These are phyloP conservation scores for Globisporangium carolinianum DNA, from an alignment of 352 stramenopile genomes.

Conservation along the genomic window DNA sequence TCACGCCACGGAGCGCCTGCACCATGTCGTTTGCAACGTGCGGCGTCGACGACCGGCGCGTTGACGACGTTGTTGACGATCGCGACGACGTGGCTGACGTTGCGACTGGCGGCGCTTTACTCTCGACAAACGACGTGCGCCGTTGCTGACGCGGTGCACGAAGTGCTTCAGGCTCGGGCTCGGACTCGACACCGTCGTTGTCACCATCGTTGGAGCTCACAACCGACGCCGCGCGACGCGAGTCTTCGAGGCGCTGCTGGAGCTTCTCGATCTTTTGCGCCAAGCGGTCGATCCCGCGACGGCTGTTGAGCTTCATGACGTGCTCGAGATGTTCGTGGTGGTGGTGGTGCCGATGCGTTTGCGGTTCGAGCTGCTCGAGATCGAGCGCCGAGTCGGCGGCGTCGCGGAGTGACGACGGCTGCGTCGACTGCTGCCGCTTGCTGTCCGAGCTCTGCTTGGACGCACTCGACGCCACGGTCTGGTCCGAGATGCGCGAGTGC, in stretches of 20 bases:
- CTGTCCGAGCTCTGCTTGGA: constrained; percentile 12
- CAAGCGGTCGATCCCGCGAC: constrained; percentile 34
- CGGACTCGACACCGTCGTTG: constrained; percentile 11
- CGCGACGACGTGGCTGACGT: neutral
- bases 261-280: constrained; percentile 41
- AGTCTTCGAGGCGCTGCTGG: constrained; percentile 34
- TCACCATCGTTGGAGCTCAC: constrained; percentile 12
- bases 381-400: neutral
- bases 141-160: neutral
- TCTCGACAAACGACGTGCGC: constrained; percentile 7
- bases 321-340: constrained; percentile 6
- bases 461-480: constrained; percentile 11
- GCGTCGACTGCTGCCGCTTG: constrained; percentile 1
- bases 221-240: constrained; percentile 18
- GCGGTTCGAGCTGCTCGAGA: neutral
- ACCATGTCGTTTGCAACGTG: constrained; percentile 33
- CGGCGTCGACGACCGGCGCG: constrained; percentile 10
- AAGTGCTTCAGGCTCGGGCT: constrained; percentile 20
- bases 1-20: constrained; percentile 48
- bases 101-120: no score
- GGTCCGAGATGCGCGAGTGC: constrained; percentile 12
- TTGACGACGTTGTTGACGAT: constrained; percentile 2
- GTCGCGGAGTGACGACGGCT: neutral
- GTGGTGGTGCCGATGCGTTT: constrained; percentile 2
- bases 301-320: constrained; percentile 27